Evolutionary conservation across 2,329 filamentous ascomycete species (phyloP), one percentile per base, ranked within the genome.

Genomic region (Alternaria viburni): DNA sequence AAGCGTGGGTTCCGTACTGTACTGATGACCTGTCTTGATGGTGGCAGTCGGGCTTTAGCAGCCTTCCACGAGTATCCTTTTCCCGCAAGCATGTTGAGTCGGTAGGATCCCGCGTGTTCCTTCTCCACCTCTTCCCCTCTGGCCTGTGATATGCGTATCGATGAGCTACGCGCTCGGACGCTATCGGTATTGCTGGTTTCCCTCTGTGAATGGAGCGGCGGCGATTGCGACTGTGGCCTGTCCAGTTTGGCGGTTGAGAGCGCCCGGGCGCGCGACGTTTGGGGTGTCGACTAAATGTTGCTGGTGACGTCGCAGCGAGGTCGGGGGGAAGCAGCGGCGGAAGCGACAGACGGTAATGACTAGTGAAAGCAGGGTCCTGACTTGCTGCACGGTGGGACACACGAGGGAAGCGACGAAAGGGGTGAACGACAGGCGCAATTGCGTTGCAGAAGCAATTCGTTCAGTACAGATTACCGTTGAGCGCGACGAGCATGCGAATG

Each of bases 61-160:
- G 92, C 91, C 86, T 97, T 97, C 94, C 95, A 98, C 80, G 89
- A 87, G 79, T 93, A 92, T 80, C 91, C 92, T 83, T 97, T 97
- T 69, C 93, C 92, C 74, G 96, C 89, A 84, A 97, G 89, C 94
- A 97, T 97, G 55, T 52, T 74, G 68, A 73, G 60, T 50, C 50
- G 45, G 47, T 56, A 61, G 57, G 58, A 65, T 64, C 65, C 69
- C 36, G 62, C 64, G 62, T 66, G 60, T 52, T 60, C 62, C 61
- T 70, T 66, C 21, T 76, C 69, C 46, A 59, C 62, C 59, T 73
- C 74, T 28, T 72, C 70, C 26, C 67, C 72, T 70, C 73, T 66
- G 32, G 67, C 70, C 68, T 77, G 74, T 57, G 74, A 77, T 64
- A 77, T 70, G 57, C 73, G 74, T 32, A 77, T 70, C 36, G 74